These are phyloP conservation scores for Botrytis sinoallii DNA, from an alignment of 2,329 filamentous ascomycete genomes.

Conservation along the genomic window DNA sequence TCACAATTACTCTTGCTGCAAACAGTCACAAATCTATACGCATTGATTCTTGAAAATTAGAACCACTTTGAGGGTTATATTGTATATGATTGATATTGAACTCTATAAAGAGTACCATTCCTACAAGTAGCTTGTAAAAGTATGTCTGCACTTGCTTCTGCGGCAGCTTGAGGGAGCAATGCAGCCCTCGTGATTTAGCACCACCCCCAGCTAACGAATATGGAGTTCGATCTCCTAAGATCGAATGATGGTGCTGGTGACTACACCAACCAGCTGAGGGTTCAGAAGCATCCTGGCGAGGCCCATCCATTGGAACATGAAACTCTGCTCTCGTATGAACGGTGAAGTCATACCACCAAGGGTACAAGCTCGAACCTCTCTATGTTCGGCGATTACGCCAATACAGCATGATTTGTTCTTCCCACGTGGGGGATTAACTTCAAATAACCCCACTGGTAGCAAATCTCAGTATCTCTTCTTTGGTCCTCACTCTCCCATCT, in stretches of 20 bases:
- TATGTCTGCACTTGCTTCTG: not conserved
- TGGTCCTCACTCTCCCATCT: conserved; percentile 27
- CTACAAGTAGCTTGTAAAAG: not conserved
- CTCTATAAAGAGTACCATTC: not conserved
- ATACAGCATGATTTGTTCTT: conserved; percentile 3
- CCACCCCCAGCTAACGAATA: too few species aligned
- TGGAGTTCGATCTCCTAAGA: not conserved
- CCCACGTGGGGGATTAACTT: not conserved
- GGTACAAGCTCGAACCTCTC: not conserved
- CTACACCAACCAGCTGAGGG: not conserved
- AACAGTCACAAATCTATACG: not conserved
- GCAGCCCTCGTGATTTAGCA: not conserved
- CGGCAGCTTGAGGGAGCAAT: not conserved
- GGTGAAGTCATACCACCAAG: not conserved
- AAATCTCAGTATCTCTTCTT: conserved; percentile 49
- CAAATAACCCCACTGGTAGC: conserved; percentile 45
- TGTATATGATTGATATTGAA: not conserved
- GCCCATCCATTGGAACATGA: not conserved
- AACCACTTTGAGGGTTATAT: too few species aligned
- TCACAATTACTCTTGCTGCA: too few species aligned
- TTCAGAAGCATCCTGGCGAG: not conserved
- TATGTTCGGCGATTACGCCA: not conserved
- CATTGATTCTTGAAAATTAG: not conserved
- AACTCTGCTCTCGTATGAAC: not conserved
- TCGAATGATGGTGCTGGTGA: not conserved